Evolutionary conservation across 78 protist species (phyloP).

Genomic region (Dictyostelium firmibasis): DNA sequence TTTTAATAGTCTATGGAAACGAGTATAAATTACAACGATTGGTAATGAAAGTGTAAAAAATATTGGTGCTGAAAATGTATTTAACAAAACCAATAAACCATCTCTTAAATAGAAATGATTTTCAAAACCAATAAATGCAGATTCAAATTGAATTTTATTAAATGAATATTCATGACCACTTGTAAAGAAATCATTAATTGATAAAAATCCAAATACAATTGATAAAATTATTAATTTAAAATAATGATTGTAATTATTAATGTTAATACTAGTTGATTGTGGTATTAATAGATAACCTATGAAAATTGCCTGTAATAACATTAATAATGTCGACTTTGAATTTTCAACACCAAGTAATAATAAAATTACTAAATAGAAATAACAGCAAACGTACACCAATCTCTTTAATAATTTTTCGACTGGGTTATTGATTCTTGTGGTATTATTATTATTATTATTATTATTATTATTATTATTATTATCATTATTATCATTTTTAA

Average conservation of each 20-base stretch:
- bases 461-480: not conserved
- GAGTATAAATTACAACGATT: conserved; percentile 20
- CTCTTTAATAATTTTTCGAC: conserved; percentile 6
- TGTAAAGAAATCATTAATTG: conserved; percentile 33
- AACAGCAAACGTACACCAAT: not conserved
- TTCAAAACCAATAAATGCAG: conserved; percentile 65
- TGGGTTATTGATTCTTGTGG: not conserved
- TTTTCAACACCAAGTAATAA: conserved; percentile 11
- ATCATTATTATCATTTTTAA: no score
- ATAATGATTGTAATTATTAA: not conserved
- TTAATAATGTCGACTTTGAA: not conserved
- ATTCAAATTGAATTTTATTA: conserved; percentile 68
- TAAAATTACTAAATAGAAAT: not conserved
- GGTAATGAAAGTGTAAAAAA: conserved; percentile 46
- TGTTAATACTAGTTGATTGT: not conserved
- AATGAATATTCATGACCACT: conserved; percentile 63
- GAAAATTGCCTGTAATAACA: not conserved
- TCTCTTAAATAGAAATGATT: conserved; percentile 46
- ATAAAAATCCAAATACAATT: conserved; percentile 32
- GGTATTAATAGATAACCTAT: not conserved
- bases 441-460: not conserved
- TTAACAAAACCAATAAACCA: conserved; percentile 45
- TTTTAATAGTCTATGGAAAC: not conserved
- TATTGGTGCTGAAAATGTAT: conserved; percentile 52
- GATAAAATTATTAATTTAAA: not conserved